Evolutionary conservation across 768 basidiomycete genomes (phyloP).

Genomic region (Mycena alexandri): DNA sequence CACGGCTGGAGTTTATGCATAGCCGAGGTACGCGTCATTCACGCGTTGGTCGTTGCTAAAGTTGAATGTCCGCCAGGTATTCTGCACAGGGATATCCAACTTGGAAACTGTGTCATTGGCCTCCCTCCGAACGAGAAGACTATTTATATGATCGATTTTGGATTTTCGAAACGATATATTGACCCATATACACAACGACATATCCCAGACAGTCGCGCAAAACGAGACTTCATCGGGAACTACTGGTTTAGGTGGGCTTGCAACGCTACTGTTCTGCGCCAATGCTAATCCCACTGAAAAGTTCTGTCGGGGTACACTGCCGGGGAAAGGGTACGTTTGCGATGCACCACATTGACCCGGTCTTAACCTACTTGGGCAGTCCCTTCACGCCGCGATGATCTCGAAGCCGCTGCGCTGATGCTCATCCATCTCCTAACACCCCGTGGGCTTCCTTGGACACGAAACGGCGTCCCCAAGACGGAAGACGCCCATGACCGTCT

Average conservation of each 20-base stretch:
- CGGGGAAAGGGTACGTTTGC: constrained; percentile 70
- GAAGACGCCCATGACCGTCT: constrained; percentile 72
- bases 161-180: constrained; percentile 84
- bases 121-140: constrained; percentile 66
- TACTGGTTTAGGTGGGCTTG: constrained; percentile 79
- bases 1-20: constrained; percentile 83
- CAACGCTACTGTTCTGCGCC: neutral
- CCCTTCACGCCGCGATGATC: constrained; percentile 82
- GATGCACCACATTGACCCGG: neutral
- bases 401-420: constrained; percentile 84
- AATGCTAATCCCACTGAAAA: constrained; percentile 32
- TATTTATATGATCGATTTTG: constrained; percentile 90
- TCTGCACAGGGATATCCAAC: constrained; percentile 83
- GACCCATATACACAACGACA: constrained; percentile 75
- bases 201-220: constrained; percentile 75
- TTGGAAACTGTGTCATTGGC: constrained; percentile 82
- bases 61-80: constrained; percentile 46
- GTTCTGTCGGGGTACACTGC: constrained; percentile 82
- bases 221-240: constrained; percentile 85
- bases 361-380: constrained; percentile 55
- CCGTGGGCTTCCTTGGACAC: constrained; percentile 81
- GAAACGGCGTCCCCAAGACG: constrained; percentile 83
- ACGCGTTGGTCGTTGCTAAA: neutral
- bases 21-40: constrained; percentile 56
- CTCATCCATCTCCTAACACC: constrained; percentile 85